Percentiles rank a stretch among this genome's conserved stretches.
Evolutionary conservation across 2,329 filamentous ascomycete genomes (phyloP).

Genomic region (Penicillium palitans): DNA sequence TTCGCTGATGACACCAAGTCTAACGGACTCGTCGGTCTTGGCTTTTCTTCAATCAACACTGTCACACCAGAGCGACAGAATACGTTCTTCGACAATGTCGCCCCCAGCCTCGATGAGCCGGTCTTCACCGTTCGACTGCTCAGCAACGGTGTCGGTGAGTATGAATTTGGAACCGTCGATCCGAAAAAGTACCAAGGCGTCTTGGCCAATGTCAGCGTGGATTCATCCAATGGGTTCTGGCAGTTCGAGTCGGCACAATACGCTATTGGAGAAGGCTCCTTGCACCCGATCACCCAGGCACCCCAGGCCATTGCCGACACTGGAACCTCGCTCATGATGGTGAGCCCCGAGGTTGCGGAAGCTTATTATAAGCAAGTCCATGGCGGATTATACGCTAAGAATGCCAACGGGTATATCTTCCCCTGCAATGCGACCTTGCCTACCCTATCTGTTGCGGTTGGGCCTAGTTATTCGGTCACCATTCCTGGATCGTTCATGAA

Average conservation of each 20-base stretch:
- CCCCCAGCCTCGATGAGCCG: slow-evolving; percentile 60
- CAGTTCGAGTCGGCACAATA: slow-evolving; percentile 61
- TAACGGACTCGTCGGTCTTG: slow-evolving; percentile 70
- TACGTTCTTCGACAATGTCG: slow-evolving; percentile 74
- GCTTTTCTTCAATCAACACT: slow-evolving; percentile 65
- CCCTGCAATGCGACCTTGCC: slow-evolving; percentile 58
- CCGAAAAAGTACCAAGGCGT: slow-evolving; percentile 60
- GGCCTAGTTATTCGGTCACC: slow-evolving; percentile 50
- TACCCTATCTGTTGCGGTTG: slow-evolving; percentile 57
- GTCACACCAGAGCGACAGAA: slow-evolving; percentile 63
- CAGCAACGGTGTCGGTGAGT: slow-evolving; percentile 60
- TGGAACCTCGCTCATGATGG: slow-evolving; percentile 66
- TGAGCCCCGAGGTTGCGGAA: slow-evolving; percentile 56
- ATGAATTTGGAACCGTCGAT: slow-evolving; percentile 74
- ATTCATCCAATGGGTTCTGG: slow-evolving; percentile 68
- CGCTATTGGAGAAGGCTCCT: slow-evolving; percentile 49
- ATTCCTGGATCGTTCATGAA: slow-evolving; percentile 59
- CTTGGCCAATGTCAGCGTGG: slow-evolving; percentile 63
- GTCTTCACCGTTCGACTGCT: slow-evolving; percentile 71
- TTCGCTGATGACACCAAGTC: slow-evolving; percentile 62
- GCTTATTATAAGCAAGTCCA: slow-evolving; percentile 61
- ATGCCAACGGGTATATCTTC: slow-evolving; percentile 55
- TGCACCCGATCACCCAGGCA: slow-evolving; percentile 36
- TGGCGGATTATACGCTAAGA: slow-evolving; percentile 49
- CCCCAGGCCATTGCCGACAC: slow-evolving; percentile 64